These are phyloP conservation scores for Thermomucor indicae-seudaticae DNA, from an alignment of 371 early-diverging fungal species.

Conservation along the genomic window DNA sequence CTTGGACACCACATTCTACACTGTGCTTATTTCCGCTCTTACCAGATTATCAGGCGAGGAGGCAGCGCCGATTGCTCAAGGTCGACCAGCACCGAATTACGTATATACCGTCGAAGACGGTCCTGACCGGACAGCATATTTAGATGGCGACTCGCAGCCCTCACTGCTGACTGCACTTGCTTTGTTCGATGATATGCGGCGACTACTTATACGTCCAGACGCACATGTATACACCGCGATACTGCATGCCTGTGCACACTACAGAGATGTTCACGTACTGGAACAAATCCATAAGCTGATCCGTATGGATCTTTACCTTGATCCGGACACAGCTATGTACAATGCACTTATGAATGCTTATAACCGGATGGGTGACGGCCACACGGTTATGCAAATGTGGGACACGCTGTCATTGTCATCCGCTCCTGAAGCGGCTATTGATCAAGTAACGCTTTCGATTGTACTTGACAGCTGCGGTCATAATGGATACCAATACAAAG, in stretches of 20 bases:
- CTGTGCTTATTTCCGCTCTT: conserved; percentile 17
- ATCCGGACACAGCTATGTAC: conserved; percentile 29
- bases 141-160: conserved; percentile 24
- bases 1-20: conserved; percentile 21
- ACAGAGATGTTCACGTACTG: conserved; percentile 24
- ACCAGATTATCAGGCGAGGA: conserved; percentile 6
- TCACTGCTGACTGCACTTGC: conserved; percentile 25
- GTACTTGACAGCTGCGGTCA: conserved; percentile 21
- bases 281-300: conserved; percentile 38
- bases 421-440: conserved; percentile 10
- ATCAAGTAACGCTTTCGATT: conserved; percentile 18
- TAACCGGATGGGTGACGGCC: conserved; percentile 19
- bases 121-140: conserved; percentile 5
- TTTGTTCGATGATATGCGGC: conserved; percentile 44
- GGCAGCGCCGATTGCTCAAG: neutral
- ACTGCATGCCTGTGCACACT: conserved; percentile 26
- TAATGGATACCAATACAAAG: conserved; percentile 20
- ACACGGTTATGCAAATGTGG: conserved; percentile 32
- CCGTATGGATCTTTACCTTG: conserved; percentile 40
- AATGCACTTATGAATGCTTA: conserved; percentile 42
- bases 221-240: conserved; percentile 33
- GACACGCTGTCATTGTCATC: conserved; percentile 18
- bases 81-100: conserved; percentile 13
- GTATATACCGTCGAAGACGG: conserved; percentile 22
- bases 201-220: conserved; percentile 28